phyloP scores from a whole-genome alignment of 768 basidiomycete genomes.

The Tremella mesenterica region DNA sequence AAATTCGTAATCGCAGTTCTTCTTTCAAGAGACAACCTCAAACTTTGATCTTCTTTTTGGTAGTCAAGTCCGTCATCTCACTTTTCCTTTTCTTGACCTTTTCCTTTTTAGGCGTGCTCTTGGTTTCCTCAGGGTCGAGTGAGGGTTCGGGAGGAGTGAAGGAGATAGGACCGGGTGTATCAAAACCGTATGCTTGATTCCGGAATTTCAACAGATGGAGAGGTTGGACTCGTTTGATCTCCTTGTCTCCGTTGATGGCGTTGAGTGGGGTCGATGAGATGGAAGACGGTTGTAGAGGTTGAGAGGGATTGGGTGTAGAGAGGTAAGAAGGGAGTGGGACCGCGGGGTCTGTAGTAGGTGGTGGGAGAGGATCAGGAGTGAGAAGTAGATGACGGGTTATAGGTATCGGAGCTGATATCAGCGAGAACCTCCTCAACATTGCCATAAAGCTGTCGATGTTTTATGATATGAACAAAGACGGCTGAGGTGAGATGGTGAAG shows the following conservation, averaged over 20 bases:
- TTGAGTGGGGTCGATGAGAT: conserved; percentile 12
- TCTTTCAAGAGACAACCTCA: no score
- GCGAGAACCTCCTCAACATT: background rate
- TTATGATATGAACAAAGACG: background rate
- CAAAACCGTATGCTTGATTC: conserved; percentile 35
- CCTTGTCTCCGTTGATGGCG: background rate
- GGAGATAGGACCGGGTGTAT: conserved; percentile 29
- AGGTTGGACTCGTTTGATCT: conserved; percentile 31
- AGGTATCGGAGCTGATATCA: conserved; percentile 29
- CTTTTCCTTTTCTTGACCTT: no score
- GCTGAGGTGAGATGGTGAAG: background rate
- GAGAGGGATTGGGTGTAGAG: conserved; percentile 2
- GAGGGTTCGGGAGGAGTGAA: no score
- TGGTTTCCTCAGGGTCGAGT: no score
- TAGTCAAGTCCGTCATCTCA: no score
- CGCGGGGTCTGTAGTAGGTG: conserved; percentile 1
- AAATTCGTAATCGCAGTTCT: no score
- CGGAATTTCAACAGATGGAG: conserved; percentile 39
- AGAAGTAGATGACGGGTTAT: conserved; percentile 34
- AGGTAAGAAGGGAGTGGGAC: conserved; percentile 20
- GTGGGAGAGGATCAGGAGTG: conserved; percentile 9
- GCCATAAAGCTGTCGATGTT: background rate
- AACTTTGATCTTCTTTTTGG: no score
- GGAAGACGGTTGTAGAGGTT: conserved; percentile 18
- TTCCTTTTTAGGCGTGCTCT: no score